Percentiles rank a stretch among this genome's conserved stretches.
Conservation (phyloP, 768 basidiomycete genomes). For the Xerocomellus intermedius region DNA sequence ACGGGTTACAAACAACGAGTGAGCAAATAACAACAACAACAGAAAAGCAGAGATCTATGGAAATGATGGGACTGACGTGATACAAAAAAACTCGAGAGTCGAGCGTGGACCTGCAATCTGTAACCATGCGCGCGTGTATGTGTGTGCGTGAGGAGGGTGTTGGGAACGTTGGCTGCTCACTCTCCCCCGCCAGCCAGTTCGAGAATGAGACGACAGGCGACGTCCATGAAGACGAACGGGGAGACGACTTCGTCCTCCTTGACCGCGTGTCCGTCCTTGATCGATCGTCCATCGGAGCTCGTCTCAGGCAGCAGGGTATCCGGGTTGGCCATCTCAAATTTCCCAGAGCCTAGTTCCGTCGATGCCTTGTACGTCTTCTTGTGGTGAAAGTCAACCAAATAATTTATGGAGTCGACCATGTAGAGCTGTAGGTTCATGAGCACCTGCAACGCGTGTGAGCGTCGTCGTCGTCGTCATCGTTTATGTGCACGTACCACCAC, state of each 20-base stretch:
- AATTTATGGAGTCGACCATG: constrained; percentile 93
- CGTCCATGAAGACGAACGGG: constrained; percentile 96
- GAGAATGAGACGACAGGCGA: constrained; percentile 89
- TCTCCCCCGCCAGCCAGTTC: constrained; percentile 80
- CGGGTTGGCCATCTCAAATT: constrained; percentile 58
- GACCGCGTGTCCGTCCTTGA: constrained; percentile 45
- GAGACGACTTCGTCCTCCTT: constrained; percentile 66
- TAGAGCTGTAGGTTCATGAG: constrained; percentile 98
- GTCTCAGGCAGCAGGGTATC: constrained; percentile 40
- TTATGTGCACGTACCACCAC: constrained; percentile 69
- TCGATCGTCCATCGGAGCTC: constrained; percentile 56
- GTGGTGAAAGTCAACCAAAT: constrained; percentile 97
- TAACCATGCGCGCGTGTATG: neutral
- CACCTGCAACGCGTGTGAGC: constrained; percentile 48
- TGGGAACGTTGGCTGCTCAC: constrained; percentile 10
- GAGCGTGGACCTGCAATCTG: neutral
- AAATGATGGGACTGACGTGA: neutral
- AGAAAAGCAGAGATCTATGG: neutral
- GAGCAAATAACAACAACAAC: neutral
- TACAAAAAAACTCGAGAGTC: neutral
- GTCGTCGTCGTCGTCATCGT: neutral
- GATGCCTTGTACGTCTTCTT: constrained; percentile 89
- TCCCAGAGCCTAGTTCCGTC: constrained; percentile 62
- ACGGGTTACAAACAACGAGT: neutral
- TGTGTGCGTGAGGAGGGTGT: neutral